These are phyloP conservation scores for Cinnamomum chago DNA, from an alignment of 164 flowering plant genomes.

Conservation along the genomic window DNA sequence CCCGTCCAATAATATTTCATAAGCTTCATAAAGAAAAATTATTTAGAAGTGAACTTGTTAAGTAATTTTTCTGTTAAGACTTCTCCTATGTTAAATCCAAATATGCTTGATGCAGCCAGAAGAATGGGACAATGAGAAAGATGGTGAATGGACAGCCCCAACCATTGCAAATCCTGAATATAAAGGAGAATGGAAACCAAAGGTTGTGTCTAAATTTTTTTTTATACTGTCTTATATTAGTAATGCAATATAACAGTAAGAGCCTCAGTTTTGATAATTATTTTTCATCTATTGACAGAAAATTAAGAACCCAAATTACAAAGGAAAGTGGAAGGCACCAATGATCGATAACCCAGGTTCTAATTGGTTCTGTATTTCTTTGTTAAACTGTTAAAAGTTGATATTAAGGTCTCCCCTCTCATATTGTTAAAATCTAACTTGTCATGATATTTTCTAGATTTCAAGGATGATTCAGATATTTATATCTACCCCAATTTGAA, in stretches of 20 bases:
- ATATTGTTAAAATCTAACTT: neutral
- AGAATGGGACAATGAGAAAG: constrained; percentile 98
- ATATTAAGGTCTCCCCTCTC: neutral
- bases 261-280: neutral
- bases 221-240: neutral
- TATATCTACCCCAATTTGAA: constrained; percentile 70
- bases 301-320: constrained; percentile 93
- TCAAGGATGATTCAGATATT: constrained; percentile 76
- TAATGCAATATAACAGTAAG: neutral
- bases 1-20: neutral
- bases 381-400: neutral
- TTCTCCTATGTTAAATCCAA: neutral
- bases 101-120: constrained; percentile 54
- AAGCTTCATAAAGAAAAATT: neutral
- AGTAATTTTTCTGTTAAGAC: neutral
- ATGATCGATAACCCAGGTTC: constrained; percentile 93
- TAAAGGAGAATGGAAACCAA: constrained; percentile 86
- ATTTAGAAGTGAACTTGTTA: no score
- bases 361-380: neutral
- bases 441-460: constrained; percentile 38
- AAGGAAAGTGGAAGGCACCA: constrained; percentile 97
- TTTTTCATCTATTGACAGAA: constrained; percentile 39
- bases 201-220: constrained; percentile 42
- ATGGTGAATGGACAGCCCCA: constrained; percentile 36
- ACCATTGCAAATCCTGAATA: constrained; percentile 27